Conservation (phyloP, 2,329 filamentous ascomycete species). For the Colletotrichum australisinense region DNA sequence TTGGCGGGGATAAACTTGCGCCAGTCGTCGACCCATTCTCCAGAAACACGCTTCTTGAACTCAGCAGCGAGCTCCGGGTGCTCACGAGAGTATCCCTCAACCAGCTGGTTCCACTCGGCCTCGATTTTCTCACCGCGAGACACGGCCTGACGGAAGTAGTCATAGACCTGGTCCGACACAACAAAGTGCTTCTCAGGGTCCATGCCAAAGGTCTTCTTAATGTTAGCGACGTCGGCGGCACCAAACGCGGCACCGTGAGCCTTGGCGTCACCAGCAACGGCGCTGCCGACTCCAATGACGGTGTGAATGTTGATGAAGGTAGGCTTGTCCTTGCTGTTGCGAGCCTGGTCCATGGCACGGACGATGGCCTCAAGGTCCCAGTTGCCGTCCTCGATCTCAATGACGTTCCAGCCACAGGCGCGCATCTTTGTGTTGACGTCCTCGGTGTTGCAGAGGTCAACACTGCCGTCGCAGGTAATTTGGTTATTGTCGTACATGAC, state of each 20-base stretch:
- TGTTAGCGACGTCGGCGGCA: slow-evolving; percentile 58
- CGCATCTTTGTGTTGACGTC: slow-evolving; percentile 69
- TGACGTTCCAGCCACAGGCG: slow-evolving; percentile 66
- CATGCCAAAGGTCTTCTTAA: slow-evolving; percentile 48
- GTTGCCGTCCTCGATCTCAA: slow-evolving; percentile 64
- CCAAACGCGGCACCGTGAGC: slow-evolving; percentile 70
- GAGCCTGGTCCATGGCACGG: slow-evolving; percentile 56
- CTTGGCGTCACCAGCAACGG: slow-evolving; percentile 60
- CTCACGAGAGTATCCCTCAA: slow-evolving; percentile 54
- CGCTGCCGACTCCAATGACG: slow-evolving; percentile 65
- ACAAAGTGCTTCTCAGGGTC: slow-evolving; percentile 50
- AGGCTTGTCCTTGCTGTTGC: slow-evolving; percentile 57
- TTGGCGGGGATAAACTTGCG: slow-evolving; percentile 58
- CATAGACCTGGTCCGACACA: slow-evolving; percentile 57
- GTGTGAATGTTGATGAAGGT: slow-evolving; percentile 69
- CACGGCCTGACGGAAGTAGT: slow-evolving; percentile 61
- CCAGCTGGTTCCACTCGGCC: slow-evolving; percentile 56
- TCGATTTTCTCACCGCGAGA: slow-evolving; percentile 57
- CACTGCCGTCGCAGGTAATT: slow-evolving; percentile 67
- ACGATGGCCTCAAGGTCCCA: slow-evolving; percentile 60
- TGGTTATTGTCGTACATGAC: slow-evolving; percentile 72
- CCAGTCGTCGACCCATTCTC: slow-evolving; percentile 61
- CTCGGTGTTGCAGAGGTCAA: slow-evolving; percentile 64
- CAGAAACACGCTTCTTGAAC: slow-evolving; percentile 58
- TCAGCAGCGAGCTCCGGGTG: slow-evolving; percentile 62